Conservation (phyloP, 2,329 filamentous ascomycete genomes). For the Lasiodiplodia sp. region DNA sequence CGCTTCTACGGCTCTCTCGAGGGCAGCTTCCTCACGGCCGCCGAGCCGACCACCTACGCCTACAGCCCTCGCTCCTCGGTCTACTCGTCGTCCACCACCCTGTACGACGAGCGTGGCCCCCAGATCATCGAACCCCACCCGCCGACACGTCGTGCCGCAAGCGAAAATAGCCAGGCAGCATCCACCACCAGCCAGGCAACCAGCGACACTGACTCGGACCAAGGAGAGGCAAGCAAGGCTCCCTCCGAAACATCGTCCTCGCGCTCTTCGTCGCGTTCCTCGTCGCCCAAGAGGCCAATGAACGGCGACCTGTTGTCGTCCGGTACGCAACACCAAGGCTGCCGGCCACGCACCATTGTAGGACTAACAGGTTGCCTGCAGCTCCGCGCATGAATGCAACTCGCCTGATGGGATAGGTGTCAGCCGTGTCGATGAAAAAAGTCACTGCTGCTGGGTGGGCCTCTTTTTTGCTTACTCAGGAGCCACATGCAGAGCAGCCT, state of each 20-base stretch:
- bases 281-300: constrained; percentile 9
- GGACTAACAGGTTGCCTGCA: constrained; percentile 11
- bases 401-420: constrained; percentile 13
- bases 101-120: constrained; percentile 13
- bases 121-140: constrained; percentile 17
- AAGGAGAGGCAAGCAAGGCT: neutral
- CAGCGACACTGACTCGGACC: neutral
- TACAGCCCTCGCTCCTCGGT: constrained; percentile 19
- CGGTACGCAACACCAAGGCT: constrained; percentile 13
- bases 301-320: constrained; percentile 3
- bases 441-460: neutral
- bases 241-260: constrained; percentile 1
- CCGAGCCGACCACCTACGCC: constrained; percentile 15
- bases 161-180: neutral
- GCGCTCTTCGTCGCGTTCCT: constrained; percentile 9
- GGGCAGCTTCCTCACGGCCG: constrained; percentile 22
- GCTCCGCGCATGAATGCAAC: constrained; percentile 24
- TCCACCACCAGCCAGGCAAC: neutral
- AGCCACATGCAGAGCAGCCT: neutral
- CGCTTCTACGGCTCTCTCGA: constrained; percentile 18
- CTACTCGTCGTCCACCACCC: constrained; percentile 7
- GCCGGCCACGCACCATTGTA: neutral
- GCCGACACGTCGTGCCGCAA: neutral
- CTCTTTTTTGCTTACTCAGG: neutral
- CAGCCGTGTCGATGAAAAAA: neutral